Conservation (phyloP, 768 basidiomycete genomes). For the Rossbeevera mucosa region DNA sequence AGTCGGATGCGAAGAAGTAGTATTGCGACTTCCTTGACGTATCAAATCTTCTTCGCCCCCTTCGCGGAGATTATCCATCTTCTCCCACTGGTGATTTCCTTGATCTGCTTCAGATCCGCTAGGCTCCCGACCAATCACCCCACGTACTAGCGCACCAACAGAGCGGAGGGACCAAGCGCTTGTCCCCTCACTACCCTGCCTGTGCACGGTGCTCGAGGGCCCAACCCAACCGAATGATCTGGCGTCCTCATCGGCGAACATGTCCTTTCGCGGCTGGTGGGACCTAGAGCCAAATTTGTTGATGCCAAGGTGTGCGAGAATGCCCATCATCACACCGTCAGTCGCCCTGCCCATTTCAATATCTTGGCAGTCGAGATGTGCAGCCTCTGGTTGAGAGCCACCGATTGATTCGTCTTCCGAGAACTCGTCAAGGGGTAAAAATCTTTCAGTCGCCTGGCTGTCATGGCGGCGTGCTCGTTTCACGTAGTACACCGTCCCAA, state of each 20-base stretch:
- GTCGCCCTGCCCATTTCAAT: neutral
- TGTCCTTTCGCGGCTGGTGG: constrained; percentile 49
- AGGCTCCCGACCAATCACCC: constrained; percentile 27
- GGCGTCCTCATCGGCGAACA: constrained; percentile 75
- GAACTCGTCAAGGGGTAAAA: constrained; percentile 20
- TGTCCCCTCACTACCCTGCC: constrained; percentile 40
- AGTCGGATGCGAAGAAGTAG: constrained; percentile 5
- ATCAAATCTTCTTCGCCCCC: constrained; percentile 19
- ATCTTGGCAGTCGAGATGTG: constrained; percentile 1
- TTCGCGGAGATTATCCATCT: constrained; percentile 9
- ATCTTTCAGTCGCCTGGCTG: constrained; percentile 4
- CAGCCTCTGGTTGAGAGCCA: constrained; percentile 6
- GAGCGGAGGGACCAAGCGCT: constrained; percentile 52
- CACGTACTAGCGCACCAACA: constrained; percentile 28
- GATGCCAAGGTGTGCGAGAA: constrained; percentile 25
- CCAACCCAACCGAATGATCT: constrained; percentile 38
- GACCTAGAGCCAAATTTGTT: constrained; percentile 6
- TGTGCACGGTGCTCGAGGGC: constrained; percentile 18
- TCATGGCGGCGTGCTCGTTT: constrained; percentile 29
- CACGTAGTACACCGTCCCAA: constrained; percentile 42
- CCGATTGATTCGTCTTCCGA: constrained; percentile 6
- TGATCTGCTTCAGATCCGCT: constrained; percentile 19
- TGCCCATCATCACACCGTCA: constrained; percentile 8
- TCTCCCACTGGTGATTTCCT: constrained; percentile 20
- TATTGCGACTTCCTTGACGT: constrained; percentile 14